Conservation (phyloP, 2,329 filamentous ascomycete genomes). For the Mycosphaerella sp. region DNA sequence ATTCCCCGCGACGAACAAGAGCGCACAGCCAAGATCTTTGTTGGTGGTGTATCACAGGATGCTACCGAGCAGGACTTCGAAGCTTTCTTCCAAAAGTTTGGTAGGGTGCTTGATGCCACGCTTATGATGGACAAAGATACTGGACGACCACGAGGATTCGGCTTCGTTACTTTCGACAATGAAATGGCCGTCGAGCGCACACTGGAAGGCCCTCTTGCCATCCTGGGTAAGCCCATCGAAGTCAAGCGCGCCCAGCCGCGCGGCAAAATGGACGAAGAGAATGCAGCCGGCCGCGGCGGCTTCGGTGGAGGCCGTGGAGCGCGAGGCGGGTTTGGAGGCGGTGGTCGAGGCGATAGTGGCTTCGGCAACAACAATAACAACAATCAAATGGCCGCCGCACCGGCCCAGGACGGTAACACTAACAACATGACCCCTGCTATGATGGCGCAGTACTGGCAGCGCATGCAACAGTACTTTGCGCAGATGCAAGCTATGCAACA, state of each 20-base stretch:
- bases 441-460: conserved; percentile 98
- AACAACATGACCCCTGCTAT: conserved; percentile 86
- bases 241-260: conserved; percentile 97
- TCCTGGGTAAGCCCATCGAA: conserved; percentile 93
- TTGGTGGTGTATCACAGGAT: conserved; percentile 94
- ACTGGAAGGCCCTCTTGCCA: conserved; percentile 76
- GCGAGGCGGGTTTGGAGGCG: conserved; percentile 23
- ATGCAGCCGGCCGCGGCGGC: conserved; percentile 42
- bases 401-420: conserved; percentile 20
- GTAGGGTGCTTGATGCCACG: conserved; percentile 91
- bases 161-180: conserved; percentile 96
- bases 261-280: conserved; percentile 84
- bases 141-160: conserved; percentile 90
- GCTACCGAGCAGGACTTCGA: conserved; percentile 94
- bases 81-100: conserved; percentile 94
- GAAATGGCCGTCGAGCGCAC: conserved; percentile 92
- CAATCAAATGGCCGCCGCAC: conserved; percentile 26
- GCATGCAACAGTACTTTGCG: conserved; percentile 95
- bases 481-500: conserved; percentile 47
- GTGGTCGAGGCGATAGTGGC: conserved; percentile 30
- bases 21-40: conserved; percentile 97
- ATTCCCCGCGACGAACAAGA: conserved; percentile 98
- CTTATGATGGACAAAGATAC: conserved; percentile 99
- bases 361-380: conserved; percentile 32
- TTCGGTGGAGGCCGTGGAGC: conserved; percentile 26